A percentile compares a stretch with the other conserved stretches of the same genome.
Conservation (phyloP, 345 rosid species). For the Brassica nigra region DNA sequence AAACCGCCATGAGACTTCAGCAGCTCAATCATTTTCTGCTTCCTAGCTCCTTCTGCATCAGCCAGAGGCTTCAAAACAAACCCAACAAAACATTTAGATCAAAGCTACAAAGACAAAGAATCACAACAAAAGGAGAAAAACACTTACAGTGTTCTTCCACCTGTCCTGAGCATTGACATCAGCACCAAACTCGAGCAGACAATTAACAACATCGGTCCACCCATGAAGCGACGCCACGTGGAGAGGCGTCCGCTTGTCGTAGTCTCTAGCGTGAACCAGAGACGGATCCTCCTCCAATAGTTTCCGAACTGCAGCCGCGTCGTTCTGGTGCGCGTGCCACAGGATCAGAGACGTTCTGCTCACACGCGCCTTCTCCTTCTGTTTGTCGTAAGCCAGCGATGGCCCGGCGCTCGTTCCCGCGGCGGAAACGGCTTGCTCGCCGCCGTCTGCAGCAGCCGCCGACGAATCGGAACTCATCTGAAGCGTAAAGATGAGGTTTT, state of each 20-base stretch:
- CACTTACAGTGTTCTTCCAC: constrained; percentile 93
- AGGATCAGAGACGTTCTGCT: constrained; percentile 94
- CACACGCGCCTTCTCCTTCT: constrained; percentile 96
- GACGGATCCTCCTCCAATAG: constrained; percentile 89
- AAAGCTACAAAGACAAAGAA: background rate
- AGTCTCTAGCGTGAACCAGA: constrained; percentile 88
- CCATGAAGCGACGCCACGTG: constrained; percentile 98
- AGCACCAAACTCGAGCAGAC: constrained; percentile 83
- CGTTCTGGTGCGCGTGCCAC: constrained; percentile 99
- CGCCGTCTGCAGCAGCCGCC: constrained; percentile 44
- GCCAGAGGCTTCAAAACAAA: constrained; percentile 74
- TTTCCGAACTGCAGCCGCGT: constrained; percentile 77
- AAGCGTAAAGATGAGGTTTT: background rate
- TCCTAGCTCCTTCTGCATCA: constrained; percentile 98
- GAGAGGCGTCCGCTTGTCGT: constrained; percentile 88
- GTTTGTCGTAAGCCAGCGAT: constrained; percentile 48
- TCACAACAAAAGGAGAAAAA: background rate
- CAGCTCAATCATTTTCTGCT: constrained; percentile 68
- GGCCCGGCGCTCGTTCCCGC: constrained; percentile 28
- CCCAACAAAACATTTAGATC: constrained; percentile 11
- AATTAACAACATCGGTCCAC: constrained; percentile 86
- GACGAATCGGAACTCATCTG: constrained; percentile 60
- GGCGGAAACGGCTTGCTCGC: constrained; percentile 30
- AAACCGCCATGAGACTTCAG: constrained; percentile 83
- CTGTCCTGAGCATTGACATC: constrained; percentile 99